phyloP scores from a whole-genome alignment of 371 early-diverging fungal species.

The Circinella minor region DNA sequence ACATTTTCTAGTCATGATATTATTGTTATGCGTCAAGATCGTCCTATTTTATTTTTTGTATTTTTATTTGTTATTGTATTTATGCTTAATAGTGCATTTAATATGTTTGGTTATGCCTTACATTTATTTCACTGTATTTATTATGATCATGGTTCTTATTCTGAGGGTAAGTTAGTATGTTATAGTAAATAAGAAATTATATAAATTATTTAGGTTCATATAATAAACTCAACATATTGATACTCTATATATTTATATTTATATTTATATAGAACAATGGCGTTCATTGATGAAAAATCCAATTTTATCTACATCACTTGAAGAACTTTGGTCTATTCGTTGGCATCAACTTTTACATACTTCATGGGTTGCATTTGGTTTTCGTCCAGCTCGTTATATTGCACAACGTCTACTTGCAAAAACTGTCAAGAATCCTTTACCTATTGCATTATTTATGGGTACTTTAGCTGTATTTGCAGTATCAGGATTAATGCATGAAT shows the following conservation, averaged over 20 bases:
- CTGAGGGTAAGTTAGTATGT: constrained; percentile 30
- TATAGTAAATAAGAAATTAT: background rate
- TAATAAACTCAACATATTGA: background rate
- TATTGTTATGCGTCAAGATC: constrained; percentile 14
- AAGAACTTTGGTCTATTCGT: constrained; percentile 43
- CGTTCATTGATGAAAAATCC: constrained; percentile 40
- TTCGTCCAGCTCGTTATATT: constrained; percentile 37
- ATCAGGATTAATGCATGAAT: constrained; percentile 39
- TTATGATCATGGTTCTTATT: constrained; percentile 42
- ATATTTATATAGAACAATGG: constrained; percentile 49
- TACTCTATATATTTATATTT: background rate
- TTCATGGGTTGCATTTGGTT: constrained; percentile 49
- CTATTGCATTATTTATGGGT: constrained; percentile 12
- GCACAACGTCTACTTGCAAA: constrained; percentile 30
- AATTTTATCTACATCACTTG: constrained; percentile 29
- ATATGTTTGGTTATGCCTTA: constrained; percentile 29
- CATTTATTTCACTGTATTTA: constrained; percentile 37
- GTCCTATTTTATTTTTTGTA: constrained; percentile 29
- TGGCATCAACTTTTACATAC: constrained; percentile 48
- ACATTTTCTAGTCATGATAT: constrained; percentile 33
- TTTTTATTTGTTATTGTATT: constrained; percentile 22
- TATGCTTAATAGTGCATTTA: constrained; percentile 34
- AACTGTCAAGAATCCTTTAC: constrained; percentile 26
- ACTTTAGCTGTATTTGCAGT: constrained; percentile 34
- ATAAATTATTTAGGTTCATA: too few relatives aligned